Evolutionary conservation across 2,329 filamentous ascomycete genomes (phyloP).

Genomic region (Ophiosphaerella korrae): DNA sequence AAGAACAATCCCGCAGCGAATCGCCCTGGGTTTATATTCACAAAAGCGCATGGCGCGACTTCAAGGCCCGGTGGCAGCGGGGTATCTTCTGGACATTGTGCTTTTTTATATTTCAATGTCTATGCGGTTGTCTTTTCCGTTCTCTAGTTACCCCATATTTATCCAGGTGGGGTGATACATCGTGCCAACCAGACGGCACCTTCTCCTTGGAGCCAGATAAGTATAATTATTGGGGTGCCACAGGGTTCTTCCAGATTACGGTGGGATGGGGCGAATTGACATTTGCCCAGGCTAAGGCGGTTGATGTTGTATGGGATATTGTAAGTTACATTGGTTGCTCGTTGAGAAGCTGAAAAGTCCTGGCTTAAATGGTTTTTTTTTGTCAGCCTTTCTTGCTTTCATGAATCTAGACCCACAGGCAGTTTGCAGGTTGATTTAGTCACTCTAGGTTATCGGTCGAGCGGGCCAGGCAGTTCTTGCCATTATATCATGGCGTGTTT

Average conservation of each 20-base stretch:
- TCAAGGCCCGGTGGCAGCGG: not conserved
- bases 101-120: not conserved
- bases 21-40: too few relatives aligned
- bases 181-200: constrained; percentile 15
- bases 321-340: too few relatives aligned
- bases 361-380: too few relatives aligned
- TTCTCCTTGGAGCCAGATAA: constrained; percentile 6
- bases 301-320: constrained; percentile 31
- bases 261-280: constrained; percentile 15
- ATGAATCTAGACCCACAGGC: too few relatives aligned
- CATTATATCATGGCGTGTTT: constrained; percentile 16
- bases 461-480: constrained; percentile 24
- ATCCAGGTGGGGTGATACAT: not conserved
- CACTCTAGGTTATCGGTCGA: constrained; percentile 16
- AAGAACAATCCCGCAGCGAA: too few relatives aligned
- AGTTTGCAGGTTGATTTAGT: too few relatives aligned
- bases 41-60: too few relatives aligned
- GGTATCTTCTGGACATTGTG: constrained; percentile 1
- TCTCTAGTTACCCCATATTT: not conserved
- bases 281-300: constrained; percentile 23
- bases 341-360: too few relatives aligned
- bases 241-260: constrained; percentile 28
- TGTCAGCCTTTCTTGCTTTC: too few relatives aligned
- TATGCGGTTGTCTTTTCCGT: not conserved
- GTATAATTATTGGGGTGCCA: constrained; percentile 12